phyloP scores from a whole-genome alignment of 2,329 filamentous ascomycete genomes.

The Microdochium trichocladiopsis region DNA sequence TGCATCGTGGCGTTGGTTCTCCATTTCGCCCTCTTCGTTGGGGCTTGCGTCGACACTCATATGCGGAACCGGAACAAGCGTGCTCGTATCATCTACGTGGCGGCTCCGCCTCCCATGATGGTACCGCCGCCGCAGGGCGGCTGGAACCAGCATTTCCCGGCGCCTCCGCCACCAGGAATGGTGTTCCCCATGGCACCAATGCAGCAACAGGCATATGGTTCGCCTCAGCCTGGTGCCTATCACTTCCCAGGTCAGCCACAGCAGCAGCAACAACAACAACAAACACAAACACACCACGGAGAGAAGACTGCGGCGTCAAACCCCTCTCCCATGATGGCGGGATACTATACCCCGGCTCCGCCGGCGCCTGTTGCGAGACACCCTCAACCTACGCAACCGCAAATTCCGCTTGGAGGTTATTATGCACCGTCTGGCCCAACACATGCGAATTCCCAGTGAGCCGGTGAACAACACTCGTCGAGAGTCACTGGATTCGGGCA shows the following conservation, averaged over 20 bases:
- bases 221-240: not conserved
- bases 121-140: conserved; percentile 7
- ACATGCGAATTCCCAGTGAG: not conserved
- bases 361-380: not conserved
- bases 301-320: not conserved
- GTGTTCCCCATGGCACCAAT: conserved; percentile 1
- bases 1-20: conserved; percentile 69
- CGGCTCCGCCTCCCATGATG: conserved; percentile 8
- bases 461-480: not conserved
- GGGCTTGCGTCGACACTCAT: conserved; percentile 22
- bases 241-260: not conserved
- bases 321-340: not conserved
- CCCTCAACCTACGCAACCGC: not conserved
- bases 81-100: conserved; percentile 12
- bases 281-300: no score
- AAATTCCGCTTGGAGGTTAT: not conserved
- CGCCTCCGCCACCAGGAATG: conserved; percentile 1
- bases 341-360: not conserved
- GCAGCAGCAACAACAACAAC: not conserved
- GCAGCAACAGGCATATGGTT: conserved; percentile 2
- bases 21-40: conserved; percentile 72
- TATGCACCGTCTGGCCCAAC: not conserved
- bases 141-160: conserved; percentile 1
- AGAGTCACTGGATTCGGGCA: no score
- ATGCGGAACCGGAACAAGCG: conserved; percentile 15